phyloP scores from a whole-genome alignment of 805 yeast genomes.

The Ogataea paraovalis region DNA sequence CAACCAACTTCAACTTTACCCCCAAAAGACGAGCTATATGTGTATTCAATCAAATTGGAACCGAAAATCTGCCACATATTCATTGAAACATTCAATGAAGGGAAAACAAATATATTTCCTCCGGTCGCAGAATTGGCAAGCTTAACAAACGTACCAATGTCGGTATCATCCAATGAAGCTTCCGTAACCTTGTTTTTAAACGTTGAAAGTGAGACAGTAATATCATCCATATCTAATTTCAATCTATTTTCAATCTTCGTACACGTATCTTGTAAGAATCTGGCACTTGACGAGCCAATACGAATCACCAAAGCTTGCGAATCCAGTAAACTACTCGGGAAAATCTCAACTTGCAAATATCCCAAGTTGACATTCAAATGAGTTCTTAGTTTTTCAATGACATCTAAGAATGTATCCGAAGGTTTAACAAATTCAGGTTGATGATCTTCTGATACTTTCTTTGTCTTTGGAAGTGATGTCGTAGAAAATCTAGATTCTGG shows the following conservation, averaged over 20 bases:
- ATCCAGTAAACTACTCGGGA: slow-evolving; percentile 80
- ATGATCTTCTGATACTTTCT: not conserved
- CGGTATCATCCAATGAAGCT: slow-evolving; percentile 36
- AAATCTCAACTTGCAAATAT: slow-evolving; percentile 56
- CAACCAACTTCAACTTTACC: slow-evolving; percentile 89
- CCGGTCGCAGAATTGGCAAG: slow-evolving; percentile 63
- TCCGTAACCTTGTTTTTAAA: slow-evolving; percentile 49
- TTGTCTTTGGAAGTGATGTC: not conserved
- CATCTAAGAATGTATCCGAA: slow-evolving; percentile 20
- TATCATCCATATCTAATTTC: slow-evolving; percentile 56
- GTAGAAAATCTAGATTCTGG: not conserved
- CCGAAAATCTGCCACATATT: slow-evolving; percentile 58
- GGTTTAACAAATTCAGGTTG: slow-evolving; percentile 1
- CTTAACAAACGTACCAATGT: slow-evolving; percentile 51
- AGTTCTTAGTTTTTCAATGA: slow-evolving; percentile 52
- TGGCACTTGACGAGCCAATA: slow-evolving; percentile 51
- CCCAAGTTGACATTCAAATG: slow-evolving; percentile 62
- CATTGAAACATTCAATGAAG: slow-evolving; percentile 73
- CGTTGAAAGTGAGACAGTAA: slow-evolving; percentile 63
- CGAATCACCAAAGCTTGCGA: slow-evolving; percentile 65
- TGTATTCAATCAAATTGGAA: slow-evolving; percentile 57
- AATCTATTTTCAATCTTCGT: slow-evolving; percentile 51
- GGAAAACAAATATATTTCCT: slow-evolving; percentile 76
- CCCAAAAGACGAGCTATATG: slow-evolving; percentile 70
- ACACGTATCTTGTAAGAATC: slow-evolving; percentile 46